Evolutionary conservation across 129 eudicot genomes (phyloP).

Genomic region (Flaveria ramosissima): DNA sequence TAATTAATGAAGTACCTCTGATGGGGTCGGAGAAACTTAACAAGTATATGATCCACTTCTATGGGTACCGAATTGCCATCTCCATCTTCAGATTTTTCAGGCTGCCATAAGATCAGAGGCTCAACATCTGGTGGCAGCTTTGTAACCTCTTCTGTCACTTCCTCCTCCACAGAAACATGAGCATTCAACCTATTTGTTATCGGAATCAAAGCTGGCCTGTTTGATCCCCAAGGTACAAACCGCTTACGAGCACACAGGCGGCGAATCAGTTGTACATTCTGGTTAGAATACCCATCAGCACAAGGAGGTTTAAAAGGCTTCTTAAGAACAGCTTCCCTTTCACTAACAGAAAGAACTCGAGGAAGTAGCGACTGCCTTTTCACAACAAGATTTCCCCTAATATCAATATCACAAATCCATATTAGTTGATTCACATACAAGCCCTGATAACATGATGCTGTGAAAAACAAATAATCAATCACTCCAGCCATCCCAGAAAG

Average conservation of each 20-base stretch:
- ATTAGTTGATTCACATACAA: constrained; percentile 16
- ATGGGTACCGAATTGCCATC: constrained; percentile 41
- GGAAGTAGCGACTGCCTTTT: constrained; percentile 87
- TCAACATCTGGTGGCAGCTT: constrained; percentile 81
- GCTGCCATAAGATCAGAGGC: constrained; percentile 85
- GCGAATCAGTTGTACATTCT: constrained; percentile 60
- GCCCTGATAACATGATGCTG: not conserved
- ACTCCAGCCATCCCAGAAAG: constrained; percentile 12
- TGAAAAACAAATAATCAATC: constrained; percentile 16
- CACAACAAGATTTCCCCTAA: constrained; percentile 82
- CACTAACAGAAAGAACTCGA: constrained; percentile 76
- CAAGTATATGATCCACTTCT: constrained; percentile 77
- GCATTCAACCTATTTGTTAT: constrained; percentile 47
- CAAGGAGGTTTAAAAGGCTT: constrained; percentile 91
- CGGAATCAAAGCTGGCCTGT: constrained; percentile 56
- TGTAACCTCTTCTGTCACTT: constrained; percentile 51
- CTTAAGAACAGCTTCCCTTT: constrained; percentile 71
- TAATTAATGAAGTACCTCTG: constrained; percentile 61
- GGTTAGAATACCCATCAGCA: constrained; percentile 57
- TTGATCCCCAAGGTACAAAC: constrained; percentile 95
- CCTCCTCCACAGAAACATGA: constrained; percentile 50
- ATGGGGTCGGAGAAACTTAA: constrained; percentile 90
- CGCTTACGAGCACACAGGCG: constrained; percentile 89
- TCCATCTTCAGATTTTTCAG: constrained; percentile 56
- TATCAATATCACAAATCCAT: constrained; percentile 16